Evolutionary conservation across 805 yeast species (phyloP).

Genomic region (Metschnikowia matae): DNA sequence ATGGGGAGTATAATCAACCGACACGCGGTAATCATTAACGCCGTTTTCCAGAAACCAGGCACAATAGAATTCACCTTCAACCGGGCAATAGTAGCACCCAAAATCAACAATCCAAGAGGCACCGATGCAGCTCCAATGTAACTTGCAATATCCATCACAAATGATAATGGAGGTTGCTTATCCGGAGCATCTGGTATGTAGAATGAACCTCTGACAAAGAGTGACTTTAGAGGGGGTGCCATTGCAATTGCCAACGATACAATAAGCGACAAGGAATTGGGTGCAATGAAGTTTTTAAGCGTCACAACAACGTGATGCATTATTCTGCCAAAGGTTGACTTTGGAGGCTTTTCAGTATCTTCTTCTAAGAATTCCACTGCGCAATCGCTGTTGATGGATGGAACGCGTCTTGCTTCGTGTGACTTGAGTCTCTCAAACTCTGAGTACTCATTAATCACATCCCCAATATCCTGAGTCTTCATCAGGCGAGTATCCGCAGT

Average conservation of each 20-base stretch:
- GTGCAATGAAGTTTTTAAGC: constrained; percentile 56
- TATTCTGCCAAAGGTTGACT: not conserved
- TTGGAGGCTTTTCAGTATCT: not conserved
- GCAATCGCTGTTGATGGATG: constrained; percentile 5
- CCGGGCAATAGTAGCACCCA: constrained; percentile 88
- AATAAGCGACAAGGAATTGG: constrained; percentile 70
- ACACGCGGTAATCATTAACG: constrained; percentile 50
- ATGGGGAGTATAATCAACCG: constrained; percentile 73
- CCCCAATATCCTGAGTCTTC: constrained; percentile 32
- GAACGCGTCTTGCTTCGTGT: constrained; percentile 11
- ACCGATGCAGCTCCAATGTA: constrained; percentile 87
- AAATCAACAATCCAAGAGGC: constrained; percentile 74
- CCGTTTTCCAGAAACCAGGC: constrained; percentile 66
- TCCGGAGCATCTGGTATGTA: constrained; percentile 79
- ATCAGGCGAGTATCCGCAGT: constrained; percentile 23
- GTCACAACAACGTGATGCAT: constrained; percentile 5
- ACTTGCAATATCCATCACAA: constrained; percentile 72
- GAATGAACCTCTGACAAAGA: constrained; percentile 52
- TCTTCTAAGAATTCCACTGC: constrained; percentile 9
- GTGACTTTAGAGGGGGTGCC: constrained; percentile 63
- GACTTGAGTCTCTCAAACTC: constrained; percentile 37
- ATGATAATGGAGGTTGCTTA: constrained; percentile 74
- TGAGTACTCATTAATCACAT: constrained; percentile 44
- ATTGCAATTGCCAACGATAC: constrained; percentile 63
- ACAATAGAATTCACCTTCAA: constrained; percentile 58